Evolutionary conservation across 23 red algal genomes (phyloP), one percentile per base, ranked within the genome.

Genomic region (Gracilariopsis chorda): DNA sequence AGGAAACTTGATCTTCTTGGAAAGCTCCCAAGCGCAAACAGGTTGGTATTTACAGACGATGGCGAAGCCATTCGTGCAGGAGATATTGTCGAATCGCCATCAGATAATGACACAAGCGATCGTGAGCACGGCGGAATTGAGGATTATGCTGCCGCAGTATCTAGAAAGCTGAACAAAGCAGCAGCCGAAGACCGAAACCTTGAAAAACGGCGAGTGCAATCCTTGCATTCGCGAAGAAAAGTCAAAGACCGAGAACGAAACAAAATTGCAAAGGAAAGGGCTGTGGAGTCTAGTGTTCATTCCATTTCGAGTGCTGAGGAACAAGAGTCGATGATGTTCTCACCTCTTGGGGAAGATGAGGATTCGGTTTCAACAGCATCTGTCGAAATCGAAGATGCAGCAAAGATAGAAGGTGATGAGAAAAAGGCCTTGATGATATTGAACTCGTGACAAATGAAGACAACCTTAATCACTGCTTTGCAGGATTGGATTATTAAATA

Each of bases 151-250:
- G 72, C 65, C 14, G 75, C 51, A n/a, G 72, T 96, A 41, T 83
- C 87, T 8, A 61, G 57, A 42, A 57, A 56, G 20, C 36, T 91
- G 49, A 63, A 7, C 39, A 62, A 76, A 41, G 35, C 42, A 7
- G 94, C 87, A 69, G 67, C 60, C 14, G 94, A 84, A 17, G 94
- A 96, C 55, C 68, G 65, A 13, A 69, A 85, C 34, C 62, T 37
- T 20, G 94, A 96, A 29, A 72, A 73, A 40, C 65, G 71, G 44
- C 87, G 94, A 28, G 86, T 96, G 20, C 87, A 86, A 16, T 78
- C 87, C 21, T 37, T 80, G 6, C 86, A 94, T 69, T 63, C 67
- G 36, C 30, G 52, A 16, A 48, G 73, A 37, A 69, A 60, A 73
- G 91, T 68, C 16, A 86, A 80, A 80, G 59, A 74, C 57, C 55